Evolutionary conservation across 1,139 yeast genomes (phyloP).

Genomic region (Suhomyces bolitotheri): DNA sequence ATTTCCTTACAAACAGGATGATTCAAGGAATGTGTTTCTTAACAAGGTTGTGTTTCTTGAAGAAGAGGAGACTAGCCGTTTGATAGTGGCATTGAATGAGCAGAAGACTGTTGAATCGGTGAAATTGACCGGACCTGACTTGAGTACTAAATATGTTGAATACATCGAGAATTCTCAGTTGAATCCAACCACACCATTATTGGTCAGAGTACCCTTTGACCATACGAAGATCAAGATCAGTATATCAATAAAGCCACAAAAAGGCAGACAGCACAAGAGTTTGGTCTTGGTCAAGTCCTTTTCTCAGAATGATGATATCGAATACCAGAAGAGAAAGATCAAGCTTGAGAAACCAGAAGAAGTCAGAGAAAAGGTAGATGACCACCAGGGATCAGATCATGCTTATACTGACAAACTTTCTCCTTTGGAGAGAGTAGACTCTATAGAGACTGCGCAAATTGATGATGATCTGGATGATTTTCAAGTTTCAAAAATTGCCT

Average conservation of each 20-base stretch:
- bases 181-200: conserved; percentile 24
- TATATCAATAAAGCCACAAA: conserved; percentile 23
- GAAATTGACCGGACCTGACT: conserved; percentile 13
- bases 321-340: conserved; percentile 11
- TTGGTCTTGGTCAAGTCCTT: conserved; percentile 32
- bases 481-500: conserved; percentile 32
- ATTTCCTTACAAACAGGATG: conserved; percentile 29
- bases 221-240: conserved; percentile 29
- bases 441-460: conserved; percentile 4
- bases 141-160: conserved; percentile 18
- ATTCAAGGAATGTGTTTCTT: conserved; percentile 19
- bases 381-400: background rate
- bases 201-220: conserved; percentile 27
- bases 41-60: conserved; percentile 28
- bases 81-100: conserved; percentile 22
- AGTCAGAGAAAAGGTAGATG: background rate
- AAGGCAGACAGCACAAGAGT: conserved; percentile 16
- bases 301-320: conserved; percentile 15
- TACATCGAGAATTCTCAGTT: conserved; percentile 28
- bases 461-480: conserved; percentile 4
- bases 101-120: conserved; percentile 20
- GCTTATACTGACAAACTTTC: background rate
- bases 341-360: conserved; percentile 1
- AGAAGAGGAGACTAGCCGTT: conserved; percentile 23
- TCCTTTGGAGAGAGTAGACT: conserved; percentile 1